phyloP scores from a whole-genome alignment of 2,329 filamentous ascomycete species.

The Cladosporium halotolerans region DNA sequence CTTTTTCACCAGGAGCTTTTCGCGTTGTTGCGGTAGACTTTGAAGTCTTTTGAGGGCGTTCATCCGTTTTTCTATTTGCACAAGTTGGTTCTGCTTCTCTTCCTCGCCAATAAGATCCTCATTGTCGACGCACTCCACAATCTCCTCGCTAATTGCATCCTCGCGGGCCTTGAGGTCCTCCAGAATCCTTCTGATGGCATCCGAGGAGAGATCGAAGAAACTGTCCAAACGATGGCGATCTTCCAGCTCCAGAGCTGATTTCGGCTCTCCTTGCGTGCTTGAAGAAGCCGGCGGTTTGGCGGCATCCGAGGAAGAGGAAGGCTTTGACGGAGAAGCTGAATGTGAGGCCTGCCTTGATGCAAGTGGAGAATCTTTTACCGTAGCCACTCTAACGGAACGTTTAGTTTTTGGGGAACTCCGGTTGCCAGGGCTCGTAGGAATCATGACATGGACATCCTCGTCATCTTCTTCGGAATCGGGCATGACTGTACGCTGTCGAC shows the following conservation, averaged over 20 bases:
- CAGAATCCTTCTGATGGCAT: conserved; percentile 14
- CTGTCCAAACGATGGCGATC: conserved; percentile 12
- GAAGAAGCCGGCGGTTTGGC: neutral
- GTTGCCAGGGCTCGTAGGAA: neutral
- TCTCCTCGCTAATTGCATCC: conserved; percentile 18
- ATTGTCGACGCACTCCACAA: conserved; percentile 18
- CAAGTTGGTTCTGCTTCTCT: conserved; percentile 15
- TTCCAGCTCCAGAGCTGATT: conserved; percentile 5
- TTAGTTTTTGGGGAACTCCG: neutral
- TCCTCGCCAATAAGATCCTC: conserved; percentile 16
- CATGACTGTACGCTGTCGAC: conserved; percentile 1
- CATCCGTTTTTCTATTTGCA: conserved; percentile 15
- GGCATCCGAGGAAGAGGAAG: conserved; percentile 3
- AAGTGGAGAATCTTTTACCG: conserved; percentile 3
- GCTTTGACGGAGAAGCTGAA: neutral
- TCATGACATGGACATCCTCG: conserved; percentile 16
- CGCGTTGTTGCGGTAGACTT: conserved; percentile 18
- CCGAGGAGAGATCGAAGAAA: conserved; percentile 20
- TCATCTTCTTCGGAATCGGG: conserved; percentile 19
- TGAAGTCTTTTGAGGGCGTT: conserved; percentile 17
- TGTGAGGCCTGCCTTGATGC: neutral
- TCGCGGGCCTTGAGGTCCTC: conserved; percentile 14
- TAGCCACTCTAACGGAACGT: neutral
- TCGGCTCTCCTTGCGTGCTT: conserved; percentile 7
- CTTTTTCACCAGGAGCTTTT: conserved; percentile 15